phyloP scores from a whole-genome alignment of 2,329 filamentous ascomycete genomes.

The Sarocladium brachiariae region DNA sequence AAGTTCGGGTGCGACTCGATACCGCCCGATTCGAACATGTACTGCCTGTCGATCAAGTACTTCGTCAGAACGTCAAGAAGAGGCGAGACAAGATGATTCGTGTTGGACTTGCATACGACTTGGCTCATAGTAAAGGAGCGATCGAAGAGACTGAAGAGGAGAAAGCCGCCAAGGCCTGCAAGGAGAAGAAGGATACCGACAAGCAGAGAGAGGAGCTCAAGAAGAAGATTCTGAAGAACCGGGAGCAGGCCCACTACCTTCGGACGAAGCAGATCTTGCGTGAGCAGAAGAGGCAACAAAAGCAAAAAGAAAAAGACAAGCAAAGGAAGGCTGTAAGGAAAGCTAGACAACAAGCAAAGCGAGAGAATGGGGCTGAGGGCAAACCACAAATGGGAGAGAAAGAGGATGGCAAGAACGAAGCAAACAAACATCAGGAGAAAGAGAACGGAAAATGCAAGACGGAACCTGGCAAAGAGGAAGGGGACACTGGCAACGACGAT shows the following conservation, averaged over 20 bases:
- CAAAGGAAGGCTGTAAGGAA: constrained; percentile 55
- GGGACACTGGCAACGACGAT: too few relatives aligned
- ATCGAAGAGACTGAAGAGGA: constrained; percentile 42
- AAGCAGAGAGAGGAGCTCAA: constrained; percentile 28
- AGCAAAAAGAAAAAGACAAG: constrained; percentile 79
- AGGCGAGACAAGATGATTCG: constrained; percentile 65
- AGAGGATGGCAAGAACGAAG: too few relatives aligned
- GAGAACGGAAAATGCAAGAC: too few relatives aligned
- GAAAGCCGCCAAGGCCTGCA: constrained; percentile 37
- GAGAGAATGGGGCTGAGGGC: too few relatives aligned
- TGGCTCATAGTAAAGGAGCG: constrained; percentile 60
- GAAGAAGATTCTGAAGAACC: constrained; percentile 35
- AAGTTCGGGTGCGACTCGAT: constrained; percentile 67
- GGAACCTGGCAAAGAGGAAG: too few relatives aligned
- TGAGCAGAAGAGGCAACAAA: constrained; percentile 24
- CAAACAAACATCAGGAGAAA: constrained; percentile 19
- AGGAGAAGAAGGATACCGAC: constrained; percentile 35
- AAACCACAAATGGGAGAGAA: too few relatives aligned
- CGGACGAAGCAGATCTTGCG: constrained; percentile 31
- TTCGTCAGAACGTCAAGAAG: constrained; percentile 55
- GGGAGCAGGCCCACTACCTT: constrained; percentile 29
- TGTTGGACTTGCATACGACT: constrained; percentile 63
- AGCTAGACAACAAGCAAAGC: constrained; percentile 13
- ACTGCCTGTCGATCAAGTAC: constrained; percentile 56
- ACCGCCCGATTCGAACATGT: constrained; percentile 50